phyloP scores from a whole-genome alignment of 345 rosid species.

The Citrus trifoliata region DNA sequence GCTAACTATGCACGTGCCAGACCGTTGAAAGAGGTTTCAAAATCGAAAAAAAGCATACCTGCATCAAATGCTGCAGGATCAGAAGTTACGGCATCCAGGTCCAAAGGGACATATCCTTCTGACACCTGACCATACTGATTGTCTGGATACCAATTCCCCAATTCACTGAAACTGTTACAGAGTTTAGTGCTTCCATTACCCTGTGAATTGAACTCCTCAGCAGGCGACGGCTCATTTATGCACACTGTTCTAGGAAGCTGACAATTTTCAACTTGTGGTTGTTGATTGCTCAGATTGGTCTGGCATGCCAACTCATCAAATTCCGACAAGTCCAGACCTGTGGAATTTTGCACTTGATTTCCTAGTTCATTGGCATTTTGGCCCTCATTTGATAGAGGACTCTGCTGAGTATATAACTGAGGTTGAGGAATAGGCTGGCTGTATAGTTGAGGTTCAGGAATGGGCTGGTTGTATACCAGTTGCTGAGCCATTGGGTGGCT shows the following conservation, averaged over 20 bases:
- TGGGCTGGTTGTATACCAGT: background rate
- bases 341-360: slow-evolving; percentile 19
- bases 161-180: slow-evolving; percentile 7
- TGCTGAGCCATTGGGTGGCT: slow-evolving; percentile 7
- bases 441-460: slow-evolving; percentile 7
- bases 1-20: slow-evolving; percentile 22
- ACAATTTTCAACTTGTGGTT: slow-evolving; percentile 14
- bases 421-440: slow-evolving; percentile 9
- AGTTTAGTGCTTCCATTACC: slow-evolving; percentile 16
- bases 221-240: slow-evolving; percentile 14
- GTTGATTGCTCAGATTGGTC: slow-evolving; percentile 19
- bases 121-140: slow-evolving; percentile 12
- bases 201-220: slow-evolving; percentile 13
- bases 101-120: slow-evolving; percentile 14
- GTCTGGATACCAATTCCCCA: slow-evolving; percentile 26
- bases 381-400: slow-evolving; percentile 13
- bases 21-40: slow-evolving; percentile 38
- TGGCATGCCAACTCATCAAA: slow-evolving; percentile 17
- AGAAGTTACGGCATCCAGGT: slow-evolving; percentile 15
- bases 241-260: slow-evolving; percentile 10
- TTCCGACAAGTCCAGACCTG: slow-evolving; percentile 12
- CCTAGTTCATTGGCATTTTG: slow-evolving; percentile 11
- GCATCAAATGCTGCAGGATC: slow-evolving; percentile 31
- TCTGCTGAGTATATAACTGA: slow-evolving; percentile 2
- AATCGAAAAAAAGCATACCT: slow-evolving; percentile 36